These are phyloP conservation scores for Brettanomyces naardenensis DNA, from an alignment of 805 yeast species.

Conservation along the genomic window DNA sequence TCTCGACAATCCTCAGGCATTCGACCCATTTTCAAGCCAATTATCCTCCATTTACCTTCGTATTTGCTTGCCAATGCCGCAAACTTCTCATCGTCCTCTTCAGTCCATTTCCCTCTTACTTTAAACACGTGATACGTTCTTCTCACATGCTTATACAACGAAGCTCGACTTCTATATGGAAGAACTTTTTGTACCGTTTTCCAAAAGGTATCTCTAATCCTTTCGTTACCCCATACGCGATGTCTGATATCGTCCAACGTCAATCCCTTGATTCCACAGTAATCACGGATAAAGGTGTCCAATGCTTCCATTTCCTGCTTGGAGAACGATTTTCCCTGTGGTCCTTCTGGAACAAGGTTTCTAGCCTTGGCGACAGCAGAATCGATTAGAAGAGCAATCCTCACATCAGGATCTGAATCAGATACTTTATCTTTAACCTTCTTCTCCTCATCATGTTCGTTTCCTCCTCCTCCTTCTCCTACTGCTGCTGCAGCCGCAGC, in stretches of 20 bases:
- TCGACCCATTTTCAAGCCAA: constrained; percentile 73
- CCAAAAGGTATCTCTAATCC: constrained; percentile 89
- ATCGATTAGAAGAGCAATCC: constrained; percentile 30
- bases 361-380: constrained; percentile 39
- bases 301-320: constrained; percentile 62
- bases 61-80: constrained; percentile 54
- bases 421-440: background rate
- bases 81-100: constrained; percentile 67
- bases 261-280: constrained; percentile 54
- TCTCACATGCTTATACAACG: constrained; percentile 87
- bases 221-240: constrained; percentile 79
- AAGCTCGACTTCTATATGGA: constrained; percentile 81
- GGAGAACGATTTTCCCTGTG: constrained; percentile 36
- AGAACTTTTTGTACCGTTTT: constrained; percentile 68
- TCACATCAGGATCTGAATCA: background rate
- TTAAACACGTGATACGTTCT: constrained; percentile 83
- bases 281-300: constrained; percentile 64
- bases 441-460: background rate
- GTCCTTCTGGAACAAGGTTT: constrained; percentile 18
- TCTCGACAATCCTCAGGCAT: constrained; percentile 99
- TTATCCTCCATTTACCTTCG: constrained; percentile 82
- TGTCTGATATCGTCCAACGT: constrained; percentile 66
- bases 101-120: constrained; percentile 85
- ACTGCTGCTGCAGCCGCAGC: constrained; percentile 12
- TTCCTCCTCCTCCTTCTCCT: background rate